These are phyloP conservation scores for Parasarocladium wereldwijsianum DNA, from an alignment of 2,329 filamentous ascomycete genomes.

Conservation along the genomic window DNA sequence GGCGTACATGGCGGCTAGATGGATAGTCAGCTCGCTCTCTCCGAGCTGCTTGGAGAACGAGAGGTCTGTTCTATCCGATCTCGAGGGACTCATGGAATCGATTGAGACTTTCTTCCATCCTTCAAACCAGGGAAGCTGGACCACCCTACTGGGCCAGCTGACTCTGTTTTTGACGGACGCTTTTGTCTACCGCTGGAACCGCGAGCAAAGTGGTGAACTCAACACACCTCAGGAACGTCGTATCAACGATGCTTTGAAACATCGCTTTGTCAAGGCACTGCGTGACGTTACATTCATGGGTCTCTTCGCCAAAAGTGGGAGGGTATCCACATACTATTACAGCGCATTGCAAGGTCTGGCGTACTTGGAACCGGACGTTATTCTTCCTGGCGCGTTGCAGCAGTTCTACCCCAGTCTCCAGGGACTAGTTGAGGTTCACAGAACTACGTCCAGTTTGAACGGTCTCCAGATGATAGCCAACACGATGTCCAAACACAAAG, in stretches of 20 bases:
- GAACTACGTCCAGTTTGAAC: slow-evolving; percentile 85
- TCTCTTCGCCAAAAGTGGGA: slow-evolving; percentile 88
- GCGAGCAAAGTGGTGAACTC: slow-evolving; percentile 84
- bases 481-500: slow-evolving; percentile 82
- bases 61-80: slow-evolving; percentile 65
- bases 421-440: slow-evolving; percentile 90
- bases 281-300: slow-evolving; percentile 97
- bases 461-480: slow-evolving; percentile 85
- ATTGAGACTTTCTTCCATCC: slow-evolving; percentile 98
- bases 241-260: slow-evolving; percentile 69
- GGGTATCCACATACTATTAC: slow-evolving; percentile 82
- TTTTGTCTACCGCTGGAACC: slow-evolving; percentile 95
- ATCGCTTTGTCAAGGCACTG: slow-evolving; percentile 75
- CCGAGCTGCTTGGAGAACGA: slow-evolving; percentile 64
- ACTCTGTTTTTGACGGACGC: slow-evolving; percentile 89
- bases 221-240: slow-evolving; percentile 67
- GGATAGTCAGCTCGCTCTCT: slow-evolving; percentile 86
- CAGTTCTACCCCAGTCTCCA: slow-evolving; percentile 95
- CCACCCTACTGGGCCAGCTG: slow-evolving; percentile 74
- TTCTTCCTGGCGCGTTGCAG: slow-evolving; percentile 84
- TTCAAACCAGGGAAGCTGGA: slow-evolving; percentile 89
- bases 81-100: slow-evolving; percentile 86
- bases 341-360: slow-evolving; percentile 80
- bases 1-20: slow-evolving; percentile 81
- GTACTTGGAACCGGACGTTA: slow-evolving; percentile 79